Evolutionary conservation across 768 basidiomycete genomes (phyloP).

Genomic region (Lentinula boryana): DNA sequence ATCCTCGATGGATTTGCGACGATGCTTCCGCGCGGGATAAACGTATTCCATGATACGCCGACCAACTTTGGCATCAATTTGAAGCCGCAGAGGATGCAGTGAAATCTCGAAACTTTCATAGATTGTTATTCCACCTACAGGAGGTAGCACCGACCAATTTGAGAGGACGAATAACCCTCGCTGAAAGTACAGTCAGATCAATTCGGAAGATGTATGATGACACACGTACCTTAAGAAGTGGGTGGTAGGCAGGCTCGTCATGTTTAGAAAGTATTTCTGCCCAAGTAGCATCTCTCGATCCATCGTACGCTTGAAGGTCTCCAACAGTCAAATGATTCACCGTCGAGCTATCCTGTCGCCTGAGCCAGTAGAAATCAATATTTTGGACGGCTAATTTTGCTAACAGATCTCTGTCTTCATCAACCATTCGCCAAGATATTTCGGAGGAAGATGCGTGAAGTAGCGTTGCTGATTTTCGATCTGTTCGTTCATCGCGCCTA

Average conservation of each 20-base stretch:
- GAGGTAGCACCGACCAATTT: constrained; percentile 79
- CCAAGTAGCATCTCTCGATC: constrained; percentile 75
- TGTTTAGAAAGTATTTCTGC: constrained; percentile 83
- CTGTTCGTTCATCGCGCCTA: constrained; percentile 55
- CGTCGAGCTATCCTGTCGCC: constrained; percentile 82
- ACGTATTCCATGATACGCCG: constrained; percentile 83
- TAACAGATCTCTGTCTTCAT: constrained; percentile 62
- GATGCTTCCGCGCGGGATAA: constrained; percentile 61
- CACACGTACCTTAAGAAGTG: constrained; percentile 56
- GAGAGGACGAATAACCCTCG: constrained; percentile 68
- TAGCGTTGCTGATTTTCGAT: constrained; percentile 75
- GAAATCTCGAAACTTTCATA: constrained; percentile 77
- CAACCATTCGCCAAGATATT: constrained; percentile 90
- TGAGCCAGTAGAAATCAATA: constrained; percentile 78
- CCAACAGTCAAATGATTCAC: constrained; percentile 70
- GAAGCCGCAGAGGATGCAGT: constrained; percentile 81
- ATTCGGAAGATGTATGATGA: not conserved
- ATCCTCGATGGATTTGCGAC: constrained; percentile 20
- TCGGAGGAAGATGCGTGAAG: constrained; percentile 79
- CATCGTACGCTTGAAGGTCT: constrained; percentile 83
- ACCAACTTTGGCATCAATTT: constrained; percentile 81
- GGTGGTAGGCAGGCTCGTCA: constrained; percentile 63
- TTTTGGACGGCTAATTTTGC: constrained; percentile 82
- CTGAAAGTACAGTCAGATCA: constrained; percentile 25
- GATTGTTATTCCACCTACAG: constrained; percentile 91